Percentiles rank a stretch among this genome's conserved stretches.
Conservation (phyloP, 352 stramenopile genomes). For the Pythium graminicola region DNA sequence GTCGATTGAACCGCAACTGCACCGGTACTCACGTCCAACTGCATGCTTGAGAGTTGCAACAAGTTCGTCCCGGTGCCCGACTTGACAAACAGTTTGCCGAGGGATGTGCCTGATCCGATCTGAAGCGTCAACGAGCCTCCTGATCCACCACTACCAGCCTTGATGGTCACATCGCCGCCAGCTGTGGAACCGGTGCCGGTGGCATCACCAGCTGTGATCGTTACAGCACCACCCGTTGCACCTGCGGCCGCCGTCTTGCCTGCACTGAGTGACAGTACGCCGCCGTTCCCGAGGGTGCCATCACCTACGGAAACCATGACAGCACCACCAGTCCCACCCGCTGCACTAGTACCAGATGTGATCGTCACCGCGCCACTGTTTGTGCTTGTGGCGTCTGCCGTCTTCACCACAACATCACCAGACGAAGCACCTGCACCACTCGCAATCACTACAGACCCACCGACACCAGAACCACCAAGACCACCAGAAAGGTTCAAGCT, state of each 20-base stretch:
- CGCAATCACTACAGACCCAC: slow-evolving; percentile 29
- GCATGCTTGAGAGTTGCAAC: slow-evolving; percentile 30
- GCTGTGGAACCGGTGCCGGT: slow-evolving; percentile 11
- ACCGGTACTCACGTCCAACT: slow-evolving; percentile 28
- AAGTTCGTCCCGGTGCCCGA: slow-evolving; percentile 25
- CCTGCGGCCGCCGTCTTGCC: slow-evolving; percentile 30
- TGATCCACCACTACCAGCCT: slow-evolving; percentile 27
- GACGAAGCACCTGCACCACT: slow-evolving; percentile 38
- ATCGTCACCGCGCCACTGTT: slow-evolving; percentile 26
- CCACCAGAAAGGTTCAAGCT: slow-evolving; percentile 26
- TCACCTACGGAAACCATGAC: slow-evolving; percentile 23
- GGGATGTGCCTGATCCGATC: slow-evolving; percentile 13
- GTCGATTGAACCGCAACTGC: slow-evolving; percentile 34
- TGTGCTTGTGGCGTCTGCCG: slow-evolving; percentile 25
- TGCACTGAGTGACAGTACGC: slow-evolving; percentile 34
- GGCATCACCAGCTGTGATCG: slow-evolving; percentile 33
- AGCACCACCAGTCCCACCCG: slow-evolving; percentile 25
- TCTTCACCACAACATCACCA: slow-evolving; percentile 34
- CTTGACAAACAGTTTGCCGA: slow-evolving; percentile 32
- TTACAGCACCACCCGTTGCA: slow-evolving; percentile 34
- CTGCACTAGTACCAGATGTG: background rate
- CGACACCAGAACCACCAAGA: slow-evolving; percentile 21
- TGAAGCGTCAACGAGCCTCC: slow-evolving; percentile 38
- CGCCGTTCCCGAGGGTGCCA: slow-evolving; percentile 15
- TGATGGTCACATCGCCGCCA: slow-evolving; percentile 30